Percentiles rank a stretch among this genome's conserved stretches.
These are phyloP conservation scores for Dipsacomyces acuminosporus DNA, from an alignment of 371 early-diverging fungal species.

Conservation along the genomic window DNA sequence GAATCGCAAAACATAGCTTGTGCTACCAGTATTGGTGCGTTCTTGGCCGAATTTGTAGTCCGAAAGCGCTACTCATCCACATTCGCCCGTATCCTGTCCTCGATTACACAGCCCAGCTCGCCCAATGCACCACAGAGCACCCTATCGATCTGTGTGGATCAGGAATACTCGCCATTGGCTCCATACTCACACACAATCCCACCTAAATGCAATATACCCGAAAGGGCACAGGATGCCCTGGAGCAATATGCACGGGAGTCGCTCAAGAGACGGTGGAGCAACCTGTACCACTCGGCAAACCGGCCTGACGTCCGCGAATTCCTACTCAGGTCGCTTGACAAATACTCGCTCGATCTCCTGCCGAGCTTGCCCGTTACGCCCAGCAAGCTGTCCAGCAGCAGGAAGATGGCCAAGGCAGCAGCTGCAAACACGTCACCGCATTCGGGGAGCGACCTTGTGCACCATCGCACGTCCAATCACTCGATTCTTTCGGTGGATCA, in stretches of 20 bases:
- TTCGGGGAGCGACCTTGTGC: slow-evolving; percentile 18
- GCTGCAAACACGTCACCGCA: slow-evolving; percentile 3
- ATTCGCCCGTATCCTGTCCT: slow-evolving; percentile 8
- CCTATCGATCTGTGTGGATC: slow-evolving; percentile 13
- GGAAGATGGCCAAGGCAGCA: too few species aligned
- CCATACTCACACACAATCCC: slow-evolving; percentile 19
- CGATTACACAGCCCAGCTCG: slow-evolving; percentile 1
- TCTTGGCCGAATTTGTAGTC: slow-evolving; percentile 39
- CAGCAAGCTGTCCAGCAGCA: neutral
- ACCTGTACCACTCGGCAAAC: slow-evolving; percentile 19
- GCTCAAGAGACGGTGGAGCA: slow-evolving; percentile 24
- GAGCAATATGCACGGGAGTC: slow-evolving; percentile 20
- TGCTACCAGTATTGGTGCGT: slow-evolving; percentile 29
- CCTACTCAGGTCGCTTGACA: slow-evolving; percentile 4
- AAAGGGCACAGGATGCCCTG: slow-evolving; percentile 14
- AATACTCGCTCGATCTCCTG: slow-evolving; percentile 5
- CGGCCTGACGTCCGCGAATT: slow-evolving; percentile 10
- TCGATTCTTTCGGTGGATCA: slow-evolving; percentile 38
- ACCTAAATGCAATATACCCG: slow-evolving; percentile 4
- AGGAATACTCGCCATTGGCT: slow-evolving; percentile 15
- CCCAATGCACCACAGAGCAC: slow-evolving; percentile 19
- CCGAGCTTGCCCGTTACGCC: neutral
- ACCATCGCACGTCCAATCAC: slow-evolving; percentile 24
- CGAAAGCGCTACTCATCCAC: slow-evolving; percentile 7
- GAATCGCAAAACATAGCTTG: slow-evolving; percentile 13